phyloP scores from a whole-genome alignment of 176 grass and related monocot genomes.

The Pontederia crassipes region DNA sequence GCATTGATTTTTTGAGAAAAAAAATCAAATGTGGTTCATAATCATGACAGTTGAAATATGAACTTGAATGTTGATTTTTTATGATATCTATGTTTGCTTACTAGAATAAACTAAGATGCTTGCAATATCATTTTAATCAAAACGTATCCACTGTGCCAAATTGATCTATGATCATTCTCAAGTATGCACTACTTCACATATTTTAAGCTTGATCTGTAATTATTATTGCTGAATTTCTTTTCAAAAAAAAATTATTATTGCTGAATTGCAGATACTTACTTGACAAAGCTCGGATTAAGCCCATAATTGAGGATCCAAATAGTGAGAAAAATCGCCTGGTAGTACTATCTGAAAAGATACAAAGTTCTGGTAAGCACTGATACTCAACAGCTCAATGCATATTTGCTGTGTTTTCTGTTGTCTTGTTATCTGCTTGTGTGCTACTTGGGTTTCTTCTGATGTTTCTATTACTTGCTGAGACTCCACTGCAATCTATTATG shows the following conservation, averaged over 20 bases:
- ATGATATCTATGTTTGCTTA: too few relatives aligned
- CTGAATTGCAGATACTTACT: conserved; percentile 37
- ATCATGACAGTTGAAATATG: too few relatives aligned
- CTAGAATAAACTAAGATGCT: too few relatives aligned
- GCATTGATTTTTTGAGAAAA: too few relatives aligned
- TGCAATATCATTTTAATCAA: too few relatives aligned
- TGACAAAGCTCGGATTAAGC: conserved; percentile 70
- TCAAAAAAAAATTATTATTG: neutral
- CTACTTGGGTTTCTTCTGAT: neutral
- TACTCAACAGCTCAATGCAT: neutral
- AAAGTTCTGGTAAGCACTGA: conserved; percentile 43
- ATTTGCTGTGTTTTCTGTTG: neutral
- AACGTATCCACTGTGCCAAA: too few relatives aligned
- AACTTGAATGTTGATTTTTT: too few relatives aligned
- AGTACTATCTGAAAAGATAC: conserved; percentile 79
- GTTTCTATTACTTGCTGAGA: too few relatives aligned
- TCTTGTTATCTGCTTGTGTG: neutral
- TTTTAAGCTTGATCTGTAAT: neutral
- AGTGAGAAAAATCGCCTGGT: conserved; percentile 58
- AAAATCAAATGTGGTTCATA: too few relatives aligned
- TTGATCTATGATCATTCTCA: too few relatives aligned
- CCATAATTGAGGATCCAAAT: conserved; percentile 70
- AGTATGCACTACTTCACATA: too few relatives aligned
- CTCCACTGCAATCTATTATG: too few relatives aligned
- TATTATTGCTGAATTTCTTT: neutral